Conservation (phyloP, 2,329 filamentous ascomycete species). For the Achaetomium macrosporum region DNA sequence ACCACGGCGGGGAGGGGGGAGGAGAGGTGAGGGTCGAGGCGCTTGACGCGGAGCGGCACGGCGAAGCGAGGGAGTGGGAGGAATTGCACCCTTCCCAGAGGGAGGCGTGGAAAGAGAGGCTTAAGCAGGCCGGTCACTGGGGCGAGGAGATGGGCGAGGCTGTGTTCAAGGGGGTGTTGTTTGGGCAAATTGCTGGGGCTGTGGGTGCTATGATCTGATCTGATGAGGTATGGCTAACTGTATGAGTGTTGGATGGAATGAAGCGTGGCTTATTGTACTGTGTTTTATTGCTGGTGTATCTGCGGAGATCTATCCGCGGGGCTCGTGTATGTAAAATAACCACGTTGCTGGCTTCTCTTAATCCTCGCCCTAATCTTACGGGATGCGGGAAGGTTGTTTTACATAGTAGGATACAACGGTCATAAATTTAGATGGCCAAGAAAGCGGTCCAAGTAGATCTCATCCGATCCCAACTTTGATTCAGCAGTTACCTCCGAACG, state of each 20-base stretch:
- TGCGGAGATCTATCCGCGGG: no score
- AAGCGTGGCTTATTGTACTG: background rate
- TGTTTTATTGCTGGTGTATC: background rate
- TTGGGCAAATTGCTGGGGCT: conserved; percentile 62
- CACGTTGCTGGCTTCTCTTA: no score
- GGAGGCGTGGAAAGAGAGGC: conserved; percentile 61
- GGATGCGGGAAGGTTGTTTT: no score
- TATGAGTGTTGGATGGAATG: conserved; percentile 18
- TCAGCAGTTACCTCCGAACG: no score
- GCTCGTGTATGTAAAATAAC: no score
- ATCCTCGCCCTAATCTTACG: no score
- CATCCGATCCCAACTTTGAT: no score
- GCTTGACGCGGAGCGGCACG: conserved; percentile 44
- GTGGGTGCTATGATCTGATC: conserved; percentile 46
- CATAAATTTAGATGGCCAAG: no score
- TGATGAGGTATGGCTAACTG: conserved; percentile 32
- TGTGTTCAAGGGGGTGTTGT: conserved; percentile 71
- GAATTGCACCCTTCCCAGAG: conserved; percentile 59
- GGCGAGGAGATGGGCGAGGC: conserved; percentile 70
- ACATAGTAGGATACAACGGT: no score
- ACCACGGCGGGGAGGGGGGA: conserved; percentile 21
- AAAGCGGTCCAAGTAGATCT: no score
- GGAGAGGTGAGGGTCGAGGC: conserved; percentile 38
- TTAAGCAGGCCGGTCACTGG: conserved; percentile 71
- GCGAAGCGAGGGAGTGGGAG: conserved; percentile 61